A percentile compares a stretch with the other conserved stretches of the same genome.
Evolutionary conservation across 1,139 yeast species (phyloP).

Genomic region (Saccharomyces hybrid): DNA sequence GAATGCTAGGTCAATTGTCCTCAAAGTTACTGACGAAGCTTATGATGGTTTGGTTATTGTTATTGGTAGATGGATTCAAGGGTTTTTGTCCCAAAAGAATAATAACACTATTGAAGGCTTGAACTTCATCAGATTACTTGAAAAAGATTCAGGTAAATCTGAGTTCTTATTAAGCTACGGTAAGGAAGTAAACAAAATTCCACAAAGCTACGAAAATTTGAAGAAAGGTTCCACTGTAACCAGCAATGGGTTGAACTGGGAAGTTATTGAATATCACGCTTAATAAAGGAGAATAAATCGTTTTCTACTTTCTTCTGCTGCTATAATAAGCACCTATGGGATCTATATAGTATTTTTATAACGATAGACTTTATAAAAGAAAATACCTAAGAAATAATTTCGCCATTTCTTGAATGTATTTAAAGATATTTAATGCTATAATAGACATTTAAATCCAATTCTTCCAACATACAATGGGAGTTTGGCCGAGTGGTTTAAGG

Average conservation of each 20-base stretch:
- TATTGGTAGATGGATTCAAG: slow-evolving; percentile 52
- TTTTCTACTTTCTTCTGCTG: not conserved
- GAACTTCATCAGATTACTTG: slow-evolving; percentile 24
- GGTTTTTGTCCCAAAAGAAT: slow-evolving; percentile 38
- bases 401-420: not conserved
- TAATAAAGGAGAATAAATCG: not conserved
- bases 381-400: not conserved
- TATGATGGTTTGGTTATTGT: slow-evolving; percentile 42
- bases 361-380: not conserved
- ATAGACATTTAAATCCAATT: slow-evolving; percentile 5
- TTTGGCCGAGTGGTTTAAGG: slow-evolving; percentile 10
- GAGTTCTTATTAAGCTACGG: slow-evolving; percentile 28
- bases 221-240: slow-evolving; percentile 19
- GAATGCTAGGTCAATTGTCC: slow-evolving; percentile 30
- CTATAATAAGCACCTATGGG: not conserved
- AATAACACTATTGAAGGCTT: slow-evolving; percentile 20
- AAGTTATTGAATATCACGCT: slow-evolving; percentile 26
- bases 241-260: slow-evolving; percentile 25
- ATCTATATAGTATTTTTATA: not conserved
- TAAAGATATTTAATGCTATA: no score
- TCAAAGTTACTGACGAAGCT: slow-evolving; percentile 27
- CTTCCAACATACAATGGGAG: slow-evolving; percentile 4
- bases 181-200: slow-evolving; percentile 26
- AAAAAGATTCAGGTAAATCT: slow-evolving; percentile 12
- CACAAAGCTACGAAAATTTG: slow-evolving; percentile 19